Evolutionary conservation across 1,284 basidiomycete genomes (phyloP), one percentile per base, ranked within the genome.

Genomic region (Leccinum solheimii): DNA sequence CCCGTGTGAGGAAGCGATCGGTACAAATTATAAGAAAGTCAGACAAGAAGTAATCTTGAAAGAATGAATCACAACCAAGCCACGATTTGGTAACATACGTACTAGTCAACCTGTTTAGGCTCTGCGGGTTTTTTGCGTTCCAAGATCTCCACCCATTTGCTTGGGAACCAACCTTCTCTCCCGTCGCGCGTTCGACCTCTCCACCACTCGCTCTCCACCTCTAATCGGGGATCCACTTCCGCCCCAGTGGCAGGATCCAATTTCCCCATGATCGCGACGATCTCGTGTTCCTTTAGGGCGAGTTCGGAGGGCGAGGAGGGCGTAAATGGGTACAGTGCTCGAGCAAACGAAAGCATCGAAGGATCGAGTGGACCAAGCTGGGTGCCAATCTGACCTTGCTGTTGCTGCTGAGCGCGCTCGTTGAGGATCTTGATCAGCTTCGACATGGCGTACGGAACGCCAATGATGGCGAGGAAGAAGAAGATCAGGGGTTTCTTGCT

Each of bases 391-490:
- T 66, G 77, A 16, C 60, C 62, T 30, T 70, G 72, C 62, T 76
- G 79, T 61, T 82, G 79, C 50, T 79, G 79, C 64, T 80, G 80
- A n/a, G 82, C 81, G 51, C 90, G 85, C 62, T 85, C 85, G 48
- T 86, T 87, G 61, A 98, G 86, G 54, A 94, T 79, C 64, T 84
- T 86, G 66, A 98, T 87, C 64, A 99, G 86, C 69, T 90, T 90
- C 66, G 93, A 87, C 95, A 99, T 98, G 58, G 94, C 88, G 71
- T 92, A 98, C 0, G 97, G 97, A 49, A 99, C 78, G 57, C 97
- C 97, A 70, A 99, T 84, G 58, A 98, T 87, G n/a, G 95, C 94
- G 66, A 98, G 86, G 69, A 99, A 86, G 83, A 99, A 99, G 66
- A 98, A 83, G 70, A 98, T 80, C 45, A 99, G 82, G 0, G 97